A percentile compares a stretch with the other conserved stretches of the same genome.
phyloP scores from a whole-genome alignment of 2,329 filamentous ascomycete genomes.

The Aspergillus jensenii region DNA sequence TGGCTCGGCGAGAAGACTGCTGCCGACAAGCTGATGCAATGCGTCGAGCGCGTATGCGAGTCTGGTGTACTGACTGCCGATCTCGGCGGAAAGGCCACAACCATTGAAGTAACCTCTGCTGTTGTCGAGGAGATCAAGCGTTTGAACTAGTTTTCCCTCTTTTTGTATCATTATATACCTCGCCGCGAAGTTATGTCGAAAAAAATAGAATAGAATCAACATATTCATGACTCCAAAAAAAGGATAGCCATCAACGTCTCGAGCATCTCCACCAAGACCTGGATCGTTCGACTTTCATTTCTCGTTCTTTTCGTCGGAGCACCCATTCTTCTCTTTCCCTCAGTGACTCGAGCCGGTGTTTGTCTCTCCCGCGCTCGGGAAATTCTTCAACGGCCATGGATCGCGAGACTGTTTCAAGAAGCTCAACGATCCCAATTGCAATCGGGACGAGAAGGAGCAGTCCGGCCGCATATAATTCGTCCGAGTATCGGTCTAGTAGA shows the following conservation, averaged over 20 bases:
- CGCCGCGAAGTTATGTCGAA: neutral
- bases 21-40: conserved; percentile 57
- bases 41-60: conserved; percentile 62
- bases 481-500: conserved; percentile 2
- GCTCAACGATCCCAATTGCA: conserved; percentile 7
- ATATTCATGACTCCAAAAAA: neutral
- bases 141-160: conserved; percentile 25
- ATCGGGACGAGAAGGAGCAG: conserved; percentile 14
- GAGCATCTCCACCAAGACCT: conserved; percentile 4
- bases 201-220: neutral
- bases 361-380: conserved; percentile 11
- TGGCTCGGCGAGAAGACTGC: conserved; percentile 63
- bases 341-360: neutral
- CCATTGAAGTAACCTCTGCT: conserved; percentile 60
- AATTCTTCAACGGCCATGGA: conserved; percentile 2
- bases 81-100: conserved; percentile 58
- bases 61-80: conserved; percentile 57
- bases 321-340: conserved; percentile 4
- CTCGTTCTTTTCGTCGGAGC: neutral
- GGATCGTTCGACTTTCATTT: neutral
- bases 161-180: neutral
- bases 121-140: conserved; percentile 54
- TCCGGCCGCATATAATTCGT: conserved; percentile 3
- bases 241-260: neutral
- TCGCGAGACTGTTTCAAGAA: conserved; percentile 7